Conservation (phyloP, 495 filamentous ascomycete genomes). For the Bathelium albidoporum region DNA sequence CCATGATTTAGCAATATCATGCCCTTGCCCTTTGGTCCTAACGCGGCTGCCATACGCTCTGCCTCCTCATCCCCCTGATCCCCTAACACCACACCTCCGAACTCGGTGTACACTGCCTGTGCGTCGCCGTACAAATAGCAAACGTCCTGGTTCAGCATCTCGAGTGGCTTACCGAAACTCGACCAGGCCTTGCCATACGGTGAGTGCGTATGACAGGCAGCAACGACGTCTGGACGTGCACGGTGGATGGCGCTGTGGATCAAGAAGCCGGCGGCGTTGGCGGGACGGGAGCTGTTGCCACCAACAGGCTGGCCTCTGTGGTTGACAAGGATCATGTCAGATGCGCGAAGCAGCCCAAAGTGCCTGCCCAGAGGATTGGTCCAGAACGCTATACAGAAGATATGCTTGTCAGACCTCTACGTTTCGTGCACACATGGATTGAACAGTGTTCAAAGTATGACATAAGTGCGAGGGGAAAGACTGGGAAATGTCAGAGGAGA, state of each 20-base stretch:
- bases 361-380: constrained; percentile 40
- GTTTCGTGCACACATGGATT: background rate
- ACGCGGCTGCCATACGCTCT: constrained; percentile 29
- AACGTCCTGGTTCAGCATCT: constrained; percentile 37
- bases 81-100: constrained; percentile 31
- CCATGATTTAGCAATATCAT: constrained; percentile 34
- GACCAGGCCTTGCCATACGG: constrained; percentile 32
- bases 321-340: constrained; percentile 34
- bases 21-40: constrained; percentile 32
- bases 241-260: constrained; percentile 33
- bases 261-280: constrained; percentile 33
- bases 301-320: constrained; percentile 31
- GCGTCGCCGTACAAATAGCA: constrained; percentile 33
- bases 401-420: background rate
- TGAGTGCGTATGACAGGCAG: constrained; percentile 31
- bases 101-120: constrained; percentile 32
- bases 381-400: constrained; percentile 39
- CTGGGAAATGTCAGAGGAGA: too few relatives aligned
- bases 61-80: constrained; percentile 25
- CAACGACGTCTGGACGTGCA: constrained; percentile 31
- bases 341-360: constrained; percentile 29
- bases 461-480: too few relatives aligned
- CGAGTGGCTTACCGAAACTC: constrained; percentile 28
- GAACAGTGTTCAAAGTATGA: too few relatives aligned
- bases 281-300: constrained; percentile 29